phyloP scores from a whole-genome alignment of 75 land plant species.

The Adiantum capillusveneris region DNA sequence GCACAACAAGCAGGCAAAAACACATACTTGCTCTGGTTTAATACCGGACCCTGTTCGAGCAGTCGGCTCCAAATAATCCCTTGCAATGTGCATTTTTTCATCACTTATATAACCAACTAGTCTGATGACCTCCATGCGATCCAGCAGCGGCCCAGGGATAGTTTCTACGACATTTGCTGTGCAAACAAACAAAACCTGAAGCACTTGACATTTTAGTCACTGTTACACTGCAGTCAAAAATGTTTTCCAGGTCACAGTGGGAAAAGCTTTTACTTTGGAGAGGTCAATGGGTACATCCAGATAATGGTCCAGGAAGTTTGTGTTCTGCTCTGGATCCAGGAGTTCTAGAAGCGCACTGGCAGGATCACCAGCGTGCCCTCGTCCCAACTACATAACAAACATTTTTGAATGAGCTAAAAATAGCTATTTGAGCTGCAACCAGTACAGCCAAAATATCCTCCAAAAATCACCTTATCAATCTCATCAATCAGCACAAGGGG shows the following conservation, averaged over 20 bases:
- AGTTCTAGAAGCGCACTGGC: slow-evolving; percentile 95
- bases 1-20: too few relatives aligned
- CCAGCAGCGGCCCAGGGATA: slow-evolving; percentile 85
- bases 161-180: slow-evolving; percentile 90
- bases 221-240: too few relatives aligned
- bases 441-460: background rate
- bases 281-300: slow-evolving; percentile 94
- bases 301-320: slow-evolving; percentile 93
- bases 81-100: slow-evolving; percentile 96
- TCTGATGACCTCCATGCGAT: slow-evolving; percentile 90
- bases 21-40: slow-evolving; percentile 73
- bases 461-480: slow-evolving; percentile 76
- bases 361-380: slow-evolving; percentile 97
- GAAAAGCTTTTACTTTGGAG: slow-evolving; percentile 61
- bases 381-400: slow-evolving; percentile 58
- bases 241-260: background rate
- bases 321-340: slow-evolving; percentile 98
- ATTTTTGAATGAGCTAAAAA: too few relatives aligned
- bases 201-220: too few relatives aligned
- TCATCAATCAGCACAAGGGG: slow-evolving; percentile 97
- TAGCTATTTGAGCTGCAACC: too few relatives aligned
- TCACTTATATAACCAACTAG: slow-evolving; percentile 94
- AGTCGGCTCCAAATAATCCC: slow-evolving; percentile 83
- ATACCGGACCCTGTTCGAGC: slow-evolving; percentile 90
- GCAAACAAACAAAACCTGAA: slow-evolving; percentile 94